Percentiles rank a stretch among this genome's conserved stretches.
Conservation (phyloP, 2,329 filamentous ascomycete species). For the Neoascochyta sp. region DNA sequence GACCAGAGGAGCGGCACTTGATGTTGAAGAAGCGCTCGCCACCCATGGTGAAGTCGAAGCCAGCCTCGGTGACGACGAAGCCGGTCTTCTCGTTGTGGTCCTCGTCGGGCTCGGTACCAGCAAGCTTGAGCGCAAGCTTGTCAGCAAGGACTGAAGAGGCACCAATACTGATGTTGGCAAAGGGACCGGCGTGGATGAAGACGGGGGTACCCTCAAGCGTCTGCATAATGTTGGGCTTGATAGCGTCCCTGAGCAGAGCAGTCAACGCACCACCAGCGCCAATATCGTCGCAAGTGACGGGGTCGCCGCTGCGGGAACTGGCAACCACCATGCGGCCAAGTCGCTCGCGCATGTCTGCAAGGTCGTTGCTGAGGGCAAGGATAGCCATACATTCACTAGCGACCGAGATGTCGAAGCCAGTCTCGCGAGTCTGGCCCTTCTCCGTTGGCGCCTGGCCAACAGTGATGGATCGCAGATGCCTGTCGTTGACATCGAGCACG, state of each 20-base stretch:
- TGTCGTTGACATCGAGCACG: slow-evolving; percentile 95
- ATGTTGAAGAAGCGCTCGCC: slow-evolving; percentile 99
- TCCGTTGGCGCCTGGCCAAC: slow-evolving; percentile 86
- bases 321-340: slow-evolving; percentile 95
- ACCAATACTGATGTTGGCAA: slow-evolving; percentile 97
- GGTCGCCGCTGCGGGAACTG: slow-evolving; percentile 77
- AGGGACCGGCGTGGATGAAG: slow-evolving; percentile 94
- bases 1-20: slow-evolving; percentile 92
- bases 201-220: slow-evolving; percentile 95
- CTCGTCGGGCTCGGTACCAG: slow-evolving; percentile 89
- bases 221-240: slow-evolving; percentile 99
- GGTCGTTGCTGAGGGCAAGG: slow-evolving; percentile 82
- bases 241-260: slow-evolving; percentile 94
- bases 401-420: slow-evolving; percentile 96
- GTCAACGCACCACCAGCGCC: slow-evolving; percentile 89
- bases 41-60: slow-evolving; percentile 99
- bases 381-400: slow-evolving; percentile 99
- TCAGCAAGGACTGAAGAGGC: slow-evolving; percentile 94
- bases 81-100: slow-evolving; percentile 77
- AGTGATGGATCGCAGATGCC: slow-evolving; percentile 84
- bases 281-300: slow-evolving; percentile 93
- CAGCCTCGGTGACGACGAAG: slow-evolving; percentile 93
- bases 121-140: slow-evolving; percentile 91
- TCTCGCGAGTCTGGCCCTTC: slow-evolving; percentile 81
- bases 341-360: slow-evolving; percentile 86